Conservation (phyloP, 2,329 filamentous ascomycete genomes). For the Botrytis aclada region DNA sequence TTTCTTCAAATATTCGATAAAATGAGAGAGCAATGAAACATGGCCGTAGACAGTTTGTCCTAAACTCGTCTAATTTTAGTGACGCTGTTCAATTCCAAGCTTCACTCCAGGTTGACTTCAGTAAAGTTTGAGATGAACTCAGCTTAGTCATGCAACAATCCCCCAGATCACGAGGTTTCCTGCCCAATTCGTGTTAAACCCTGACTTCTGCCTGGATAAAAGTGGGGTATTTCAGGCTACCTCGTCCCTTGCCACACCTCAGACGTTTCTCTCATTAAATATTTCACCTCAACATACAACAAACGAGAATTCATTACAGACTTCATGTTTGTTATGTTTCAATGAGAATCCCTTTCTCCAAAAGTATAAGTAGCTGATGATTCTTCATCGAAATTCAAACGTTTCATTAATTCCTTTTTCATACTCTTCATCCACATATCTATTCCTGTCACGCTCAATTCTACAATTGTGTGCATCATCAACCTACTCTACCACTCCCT, state of each 20-base stretch:
- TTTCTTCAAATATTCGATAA: neutral
- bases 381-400: neutral
- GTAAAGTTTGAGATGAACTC: neutral
- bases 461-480: neutral
- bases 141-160: neutral
- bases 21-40: neutral
- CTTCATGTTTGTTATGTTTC: neutral
- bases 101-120: neutral
- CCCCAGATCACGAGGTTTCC: constrained; percentile 1
- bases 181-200: neutral
- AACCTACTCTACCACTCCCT: neutral
- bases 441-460: neutral
- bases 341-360: neutral
- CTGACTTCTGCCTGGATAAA: constrained; percentile 17
- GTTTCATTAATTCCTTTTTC: neutral
- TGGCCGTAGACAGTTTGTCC: too few species aligned
- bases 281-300: neutral
- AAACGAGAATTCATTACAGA: neutral
- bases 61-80: neutral
- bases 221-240: neutral
- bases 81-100: neutral
- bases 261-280: neutral
- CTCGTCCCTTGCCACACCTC: neutral
- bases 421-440: neutral
- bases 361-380: constrained; percentile 13